Percentiles rank a stretch among this genome's conserved stretches.
phyloP scores from a whole-genome alignment of 371 early-diverging fungal genomes.

The Mucor circinelloides region DNA sequence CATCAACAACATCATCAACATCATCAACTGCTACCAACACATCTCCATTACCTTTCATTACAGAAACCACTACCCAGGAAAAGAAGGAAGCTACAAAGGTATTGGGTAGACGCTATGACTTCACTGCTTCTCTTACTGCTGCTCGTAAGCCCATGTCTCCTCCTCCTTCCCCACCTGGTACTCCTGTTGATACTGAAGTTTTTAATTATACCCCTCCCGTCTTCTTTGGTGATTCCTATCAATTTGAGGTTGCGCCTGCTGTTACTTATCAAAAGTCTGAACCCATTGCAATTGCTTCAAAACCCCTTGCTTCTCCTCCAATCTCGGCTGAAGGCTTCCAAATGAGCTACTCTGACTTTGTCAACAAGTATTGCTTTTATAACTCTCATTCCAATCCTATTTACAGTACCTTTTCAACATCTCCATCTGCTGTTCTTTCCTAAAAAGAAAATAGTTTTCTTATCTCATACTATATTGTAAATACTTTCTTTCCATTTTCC shows the following conservation, averaged over 20 bases:
- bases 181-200: slow-evolving; percentile 13
- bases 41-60: not conserved
- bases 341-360: slow-evolving; percentile 52
- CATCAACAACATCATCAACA: not conserved
- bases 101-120: slow-evolving; percentile 45
- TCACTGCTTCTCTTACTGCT: slow-evolving; percentile 41
- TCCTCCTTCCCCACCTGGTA: slow-evolving; percentile 23
- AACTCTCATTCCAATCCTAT: slow-evolving; percentile 32
- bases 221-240: slow-evolving; percentile 4
- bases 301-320: slow-evolving; percentile 4
- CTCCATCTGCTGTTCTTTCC: slow-evolving; percentile 36
- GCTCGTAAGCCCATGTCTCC: slow-evolving; percentile 25
- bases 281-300: not conserved
- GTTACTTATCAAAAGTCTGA: slow-evolving; percentile 1
- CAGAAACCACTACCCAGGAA: not conserved
- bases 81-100: slow-evolving; percentile 24
- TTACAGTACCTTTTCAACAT: slow-evolving; percentile 38
- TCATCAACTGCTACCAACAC: not conserved
- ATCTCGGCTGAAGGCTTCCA: slow-evolving; percentile 21
- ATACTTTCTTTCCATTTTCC: not conserved
- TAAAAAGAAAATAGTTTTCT: slow-evolving; percentile 5
- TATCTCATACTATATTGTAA: slow-evolving; percentile 9
- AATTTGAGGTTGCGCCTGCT: not conserved
- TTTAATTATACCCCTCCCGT: slow-evolving; percentile 23
- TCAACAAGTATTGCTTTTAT: slow-evolving; percentile 66